A percentile compares a stretch with the other conserved stretches of the same genome.
Conservation (phyloP, 768 basidiomycete species). For the Pilatotrama ljubarskyi region DNA sequence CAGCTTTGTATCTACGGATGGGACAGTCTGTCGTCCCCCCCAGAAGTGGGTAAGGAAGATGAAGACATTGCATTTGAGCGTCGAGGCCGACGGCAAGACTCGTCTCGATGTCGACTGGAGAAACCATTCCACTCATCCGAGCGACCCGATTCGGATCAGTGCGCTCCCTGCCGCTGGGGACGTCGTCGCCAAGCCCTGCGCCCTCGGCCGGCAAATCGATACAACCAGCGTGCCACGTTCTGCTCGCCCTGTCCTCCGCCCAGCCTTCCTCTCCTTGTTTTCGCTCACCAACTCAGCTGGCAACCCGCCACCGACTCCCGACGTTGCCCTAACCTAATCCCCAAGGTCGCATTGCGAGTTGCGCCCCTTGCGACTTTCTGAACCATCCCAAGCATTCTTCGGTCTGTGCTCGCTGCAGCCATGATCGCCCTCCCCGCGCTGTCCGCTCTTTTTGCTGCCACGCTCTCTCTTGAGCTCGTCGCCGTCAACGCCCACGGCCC, state of each 20-base stretch:
- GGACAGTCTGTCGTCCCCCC: too few species aligned
- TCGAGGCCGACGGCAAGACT: too few species aligned
- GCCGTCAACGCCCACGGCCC: slow-evolving; percentile 16
- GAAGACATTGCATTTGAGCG: too few species aligned
- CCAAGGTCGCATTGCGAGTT: slow-evolving; percentile 19
- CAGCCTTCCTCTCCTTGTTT: not conserved
- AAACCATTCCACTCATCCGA: not conserved
- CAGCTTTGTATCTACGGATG: too few species aligned
- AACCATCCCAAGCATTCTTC: not conserved
- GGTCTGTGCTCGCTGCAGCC: slow-evolving; percentile 8
- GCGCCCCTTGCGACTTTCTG: slow-evolving; percentile 19
- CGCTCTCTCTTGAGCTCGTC: slow-evolving; percentile 21
- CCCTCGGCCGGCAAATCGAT: not conserved
- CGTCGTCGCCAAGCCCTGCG: slow-evolving; percentile 8
- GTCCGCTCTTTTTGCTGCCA: slow-evolving; percentile 24
- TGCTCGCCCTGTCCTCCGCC: not conserved
- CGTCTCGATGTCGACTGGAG: not conserved
- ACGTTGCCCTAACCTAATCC: not conserved
- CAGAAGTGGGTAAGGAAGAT: too few species aligned
- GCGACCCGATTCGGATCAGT: slow-evolving; percentile 5
- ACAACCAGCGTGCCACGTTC: not conserved
- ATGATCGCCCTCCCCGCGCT: slow-evolving; percentile 21
- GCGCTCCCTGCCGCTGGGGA: not conserved
- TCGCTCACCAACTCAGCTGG: slow-evolving; percentile 9
- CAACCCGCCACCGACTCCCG: slow-evolving; percentile 1